Percentiles rank a stretch among this genome's conserved stretches.
Conservation (phyloP, 2,329 filamentous ascomycete species). For the Cyphellophora attinorum region DNA sequence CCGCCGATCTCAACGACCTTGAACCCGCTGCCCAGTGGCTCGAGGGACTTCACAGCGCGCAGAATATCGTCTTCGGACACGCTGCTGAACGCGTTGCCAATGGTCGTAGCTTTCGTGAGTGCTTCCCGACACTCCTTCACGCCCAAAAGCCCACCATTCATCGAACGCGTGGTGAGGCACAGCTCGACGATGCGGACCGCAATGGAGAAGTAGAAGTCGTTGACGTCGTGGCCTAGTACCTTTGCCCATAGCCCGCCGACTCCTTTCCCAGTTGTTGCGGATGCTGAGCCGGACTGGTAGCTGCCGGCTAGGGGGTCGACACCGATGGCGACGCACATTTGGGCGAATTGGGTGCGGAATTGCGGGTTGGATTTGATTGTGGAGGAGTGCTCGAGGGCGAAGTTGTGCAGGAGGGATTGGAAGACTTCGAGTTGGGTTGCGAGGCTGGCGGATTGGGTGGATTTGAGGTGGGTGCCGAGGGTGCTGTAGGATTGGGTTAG, state of each 20-base stretch:
- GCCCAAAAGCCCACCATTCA: conserved; percentile 88
- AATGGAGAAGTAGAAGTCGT: conserved; percentile 97
- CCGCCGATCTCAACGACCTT: conserved; percentile 74
- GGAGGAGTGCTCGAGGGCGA: conserved; percentile 85
- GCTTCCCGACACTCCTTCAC: conserved; percentile 70
- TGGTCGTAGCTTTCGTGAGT: conserved; percentile 62
- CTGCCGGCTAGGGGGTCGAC: conserved; percentile 82
- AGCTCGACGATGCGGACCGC: conserved; percentile 93
- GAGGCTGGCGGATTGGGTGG: conserved; percentile 72
- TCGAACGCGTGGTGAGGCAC: conserved; percentile 71
- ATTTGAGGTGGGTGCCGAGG: conserved; percentile 80
- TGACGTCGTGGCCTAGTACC: conserved; percentile 80
- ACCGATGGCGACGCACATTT: conserved; percentile 95
- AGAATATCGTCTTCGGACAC: conserved; percentile 90
- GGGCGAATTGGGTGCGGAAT: conserved; percentile 93
- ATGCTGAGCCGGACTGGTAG: too few species aligned
- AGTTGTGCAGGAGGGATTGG: conserved; percentile 88
- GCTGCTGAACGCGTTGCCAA: conserved; percentile 64
- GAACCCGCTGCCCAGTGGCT: conserved; percentile 81
- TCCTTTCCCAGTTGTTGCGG: conserved; percentile 40
- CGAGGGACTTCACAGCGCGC: conserved; percentile 75
- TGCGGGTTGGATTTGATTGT: conserved; percentile 92
- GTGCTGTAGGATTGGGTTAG: conserved; percentile 82
- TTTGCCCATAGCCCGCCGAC: conserved; percentile 79
- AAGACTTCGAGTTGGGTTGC: conserved; percentile 93